A percentile compares a stretch with the other conserved stretches of the same genome.
Conservation (phyloP, 2,329 filamentous ascomycete species). For the Fusarium agapanthi region DNA sequence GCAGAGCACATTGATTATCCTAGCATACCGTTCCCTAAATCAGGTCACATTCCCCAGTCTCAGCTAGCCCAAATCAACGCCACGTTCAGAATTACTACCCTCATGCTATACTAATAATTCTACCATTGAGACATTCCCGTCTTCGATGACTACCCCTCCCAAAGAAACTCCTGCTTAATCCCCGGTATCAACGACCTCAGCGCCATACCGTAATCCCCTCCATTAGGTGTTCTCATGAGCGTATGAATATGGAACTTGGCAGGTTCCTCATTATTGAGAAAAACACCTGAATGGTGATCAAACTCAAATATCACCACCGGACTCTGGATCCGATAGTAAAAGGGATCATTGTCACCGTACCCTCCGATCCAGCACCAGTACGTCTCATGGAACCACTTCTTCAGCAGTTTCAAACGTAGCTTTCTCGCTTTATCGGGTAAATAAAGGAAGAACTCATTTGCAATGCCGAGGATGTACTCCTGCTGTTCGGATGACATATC, state of each 20-base stretch:
- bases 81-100: accelerated
- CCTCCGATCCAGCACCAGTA: conserved; percentile 84
- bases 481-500: conserved; percentile 57
- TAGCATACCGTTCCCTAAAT: not conserved
- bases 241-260: conserved; percentile 85
- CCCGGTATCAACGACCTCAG: conserved; percentile 51
- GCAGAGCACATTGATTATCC: accelerated
- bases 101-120: accelerated
- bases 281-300: conserved; percentile 82
- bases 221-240: conserved; percentile 75
- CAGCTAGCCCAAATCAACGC: too few relatives aligned
- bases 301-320: conserved; percentile 80
- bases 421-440: conserved; percentile 65
- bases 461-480: conserved; percentile 43
- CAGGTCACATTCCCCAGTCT: not conserved
- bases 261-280: conserved; percentile 76
- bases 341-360: conserved; percentile 71
- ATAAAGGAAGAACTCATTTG: conserved; percentile 72
- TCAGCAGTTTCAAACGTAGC: conserved; percentile 63
- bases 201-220: conserved; percentile 76
- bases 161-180: conserved; percentile 39
- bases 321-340: conserved; percentile 81
- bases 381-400: conserved; percentile 70
- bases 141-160: conserved; percentile 12
- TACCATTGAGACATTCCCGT: accelerated